phyloP scores from a whole-genome alignment of 2,329 filamentous ascomycete genomes.

The Sporothrix pseudoabietina region DNA sequence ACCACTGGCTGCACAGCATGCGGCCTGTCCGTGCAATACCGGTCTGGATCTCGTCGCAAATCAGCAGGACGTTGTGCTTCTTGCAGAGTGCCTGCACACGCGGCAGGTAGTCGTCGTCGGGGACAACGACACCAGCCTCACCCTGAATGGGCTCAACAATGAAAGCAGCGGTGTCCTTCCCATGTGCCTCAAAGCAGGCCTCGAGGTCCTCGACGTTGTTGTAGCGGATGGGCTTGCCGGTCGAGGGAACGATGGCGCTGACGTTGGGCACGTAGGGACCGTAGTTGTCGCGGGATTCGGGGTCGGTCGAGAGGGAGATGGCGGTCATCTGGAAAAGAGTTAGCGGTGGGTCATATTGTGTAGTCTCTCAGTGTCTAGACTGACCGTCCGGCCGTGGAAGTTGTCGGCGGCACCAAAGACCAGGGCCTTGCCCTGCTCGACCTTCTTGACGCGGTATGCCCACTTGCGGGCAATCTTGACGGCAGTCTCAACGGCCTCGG shows the following conservation, averaged over 20 bases:
- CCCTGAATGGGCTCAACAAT: slow-evolving; percentile 96
- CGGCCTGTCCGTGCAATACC: slow-evolving; percentile 93
- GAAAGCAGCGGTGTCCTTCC: slow-evolving; percentile 85
- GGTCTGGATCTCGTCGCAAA: slow-evolving; percentile 98
- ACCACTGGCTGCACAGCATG: slow-evolving; percentile 93
- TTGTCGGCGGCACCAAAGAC: slow-evolving; percentile 86
- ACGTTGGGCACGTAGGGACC: slow-evolving; percentile 92
- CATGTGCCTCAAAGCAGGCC: slow-evolving; percentile 75
- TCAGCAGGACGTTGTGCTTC: slow-evolving; percentile 92
- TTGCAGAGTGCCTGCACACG: slow-evolving; percentile 83
- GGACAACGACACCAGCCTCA: slow-evolving; percentile 94
- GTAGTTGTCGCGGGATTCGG: slow-evolving; percentile 95
- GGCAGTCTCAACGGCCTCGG: slow-evolving; percentile 92
- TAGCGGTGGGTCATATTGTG: neutral
- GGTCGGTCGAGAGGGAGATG: slow-evolving; percentile 92
- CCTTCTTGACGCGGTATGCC: slow-evolving; percentile 95
- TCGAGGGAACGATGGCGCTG: slow-evolving; percentile 74
- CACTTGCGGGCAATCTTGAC: slow-evolving; percentile 97
- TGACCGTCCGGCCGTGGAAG: slow-evolving; percentile 92
- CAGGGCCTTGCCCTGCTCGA: slow-evolving; percentile 79
- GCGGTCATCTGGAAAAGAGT: slow-evolving; percentile 71
- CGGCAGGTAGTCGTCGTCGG: slow-evolving; percentile 82
- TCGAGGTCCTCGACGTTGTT: slow-evolving; percentile 82
- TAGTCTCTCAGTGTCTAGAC: slow-evolving; percentile 37
- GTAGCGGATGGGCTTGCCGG: slow-evolving; percentile 77